Conservation (phyloP, 164 flowering plant genomes). For the Pachysandra terminalis region DNA sequence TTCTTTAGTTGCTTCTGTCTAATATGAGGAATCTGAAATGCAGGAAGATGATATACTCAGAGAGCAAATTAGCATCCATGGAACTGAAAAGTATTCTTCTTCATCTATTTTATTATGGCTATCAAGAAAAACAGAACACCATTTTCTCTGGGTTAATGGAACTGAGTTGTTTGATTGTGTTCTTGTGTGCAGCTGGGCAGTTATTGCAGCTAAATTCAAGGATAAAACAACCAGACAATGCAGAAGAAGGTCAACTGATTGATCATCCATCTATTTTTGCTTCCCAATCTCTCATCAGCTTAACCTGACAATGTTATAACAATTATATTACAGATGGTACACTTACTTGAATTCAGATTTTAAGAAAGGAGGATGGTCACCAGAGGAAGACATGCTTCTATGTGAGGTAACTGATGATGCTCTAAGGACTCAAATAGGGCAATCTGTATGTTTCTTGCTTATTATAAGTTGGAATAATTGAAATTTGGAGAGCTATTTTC, state of each 20-base stretch:
- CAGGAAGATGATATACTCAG: constrained; percentile 94
- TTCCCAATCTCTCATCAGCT: neutral
- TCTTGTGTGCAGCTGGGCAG: constrained; percentile 65
- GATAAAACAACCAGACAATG: constrained; percentile 94
- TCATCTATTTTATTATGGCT: neutral
- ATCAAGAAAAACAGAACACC: neutral
- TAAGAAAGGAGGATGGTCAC: constrained; percentile 99
- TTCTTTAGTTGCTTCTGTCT: constrained; percentile 3
- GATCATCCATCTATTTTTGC: neutral
- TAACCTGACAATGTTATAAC: constrained; percentile 11
- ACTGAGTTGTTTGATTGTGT: constrained; percentile 5
- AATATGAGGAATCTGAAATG: constrained; percentile 19
- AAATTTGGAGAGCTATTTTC: neutral
- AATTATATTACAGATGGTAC: constrained; percentile 67
- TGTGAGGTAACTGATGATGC: constrained; percentile 63
- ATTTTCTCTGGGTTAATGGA: neutral
- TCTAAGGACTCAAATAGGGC: neutral
- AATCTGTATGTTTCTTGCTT: neutral
- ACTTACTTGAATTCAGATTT: constrained; percentile 91
- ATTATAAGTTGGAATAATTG: neutral
- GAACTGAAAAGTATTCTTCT: constrained; percentile 74
- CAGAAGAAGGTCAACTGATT: constrained; percentile 63
- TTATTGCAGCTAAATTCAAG: constrained; percentile 81
- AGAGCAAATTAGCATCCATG: constrained; percentile 66
- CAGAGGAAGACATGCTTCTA: constrained; percentile 85